A percentile compares a stretch with the other conserved stretches of the same genome.
These are phyloP conservation scores for Trichoderma citrinoviride DNA, from an alignment of 2,329 filamentous ascomycete species.

Conservation along the genomic window DNA sequence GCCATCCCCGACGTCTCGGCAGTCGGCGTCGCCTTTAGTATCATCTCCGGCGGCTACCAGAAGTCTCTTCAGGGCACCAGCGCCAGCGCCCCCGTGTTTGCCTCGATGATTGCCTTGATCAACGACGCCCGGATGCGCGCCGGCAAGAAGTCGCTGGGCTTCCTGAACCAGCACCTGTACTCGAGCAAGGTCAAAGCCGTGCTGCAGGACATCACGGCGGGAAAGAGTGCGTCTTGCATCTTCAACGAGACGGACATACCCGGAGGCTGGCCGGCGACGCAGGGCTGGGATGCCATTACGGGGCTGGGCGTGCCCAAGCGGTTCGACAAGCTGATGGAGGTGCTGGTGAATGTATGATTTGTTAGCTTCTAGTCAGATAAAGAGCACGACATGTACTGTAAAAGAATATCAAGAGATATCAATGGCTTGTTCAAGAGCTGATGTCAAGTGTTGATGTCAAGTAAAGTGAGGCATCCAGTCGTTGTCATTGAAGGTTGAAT, in stretches of 20 bases:
- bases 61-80: constrained; percentile 44
- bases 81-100: constrained; percentile 54
- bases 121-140: constrained; percentile 52
- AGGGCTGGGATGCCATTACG: constrained; percentile 50
- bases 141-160: constrained; percentile 51
- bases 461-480: too few relatives aligned
- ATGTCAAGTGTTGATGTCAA: too few relatives aligned
- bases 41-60: constrained; percentile 33
- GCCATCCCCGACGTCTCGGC: constrained; percentile 52
- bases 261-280: constrained; percentile 44
- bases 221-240: constrained; percentile 41
- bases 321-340: constrained; percentile 40
- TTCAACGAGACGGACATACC: constrained; percentile 34
- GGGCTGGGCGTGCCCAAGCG: constrained; percentile 49
- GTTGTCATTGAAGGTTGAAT: too few relatives aligned
- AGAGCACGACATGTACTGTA: neutral
- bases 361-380: neutral
- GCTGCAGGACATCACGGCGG: constrained; percentile 43
- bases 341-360: constrained; percentile 26
- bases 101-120: constrained; percentile 52
- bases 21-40: constrained; percentile 56
- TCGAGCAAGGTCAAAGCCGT: constrained; percentile 35
- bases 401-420: neutral
- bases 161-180: constrained; percentile 52
- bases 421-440: too few relatives aligned